Evolutionary conservation across 108 stramenopile genomes (phyloP).

Genomic region (Skeletonema grethae): DNA sequence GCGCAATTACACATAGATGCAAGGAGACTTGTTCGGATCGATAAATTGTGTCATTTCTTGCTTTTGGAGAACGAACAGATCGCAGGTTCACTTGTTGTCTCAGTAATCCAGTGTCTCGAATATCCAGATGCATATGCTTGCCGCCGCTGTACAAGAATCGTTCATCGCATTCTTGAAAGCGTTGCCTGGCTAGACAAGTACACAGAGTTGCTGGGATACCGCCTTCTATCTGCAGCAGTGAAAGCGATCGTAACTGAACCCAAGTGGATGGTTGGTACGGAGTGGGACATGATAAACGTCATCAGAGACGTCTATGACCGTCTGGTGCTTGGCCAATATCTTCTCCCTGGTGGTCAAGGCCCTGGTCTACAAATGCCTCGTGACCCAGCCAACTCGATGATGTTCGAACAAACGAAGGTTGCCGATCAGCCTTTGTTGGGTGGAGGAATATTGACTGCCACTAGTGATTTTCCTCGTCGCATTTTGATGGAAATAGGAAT

Average conservation of each 20-base stretch:
- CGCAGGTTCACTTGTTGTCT: slow-evolving; percentile 70
- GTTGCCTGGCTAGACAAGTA: slow-evolving; percentile 82
- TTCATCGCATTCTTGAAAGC: slow-evolving; percentile 87
- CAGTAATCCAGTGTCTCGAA: slow-evolving; percentile 72
- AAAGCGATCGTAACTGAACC: slow-evolving; percentile 84
- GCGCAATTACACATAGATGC: slow-evolving; percentile 66
- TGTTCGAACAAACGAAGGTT: slow-evolving; percentile 82
- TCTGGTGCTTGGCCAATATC: slow-evolving; percentile 78
- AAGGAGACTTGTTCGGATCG: slow-evolving; percentile 73
- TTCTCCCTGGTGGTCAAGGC: slow-evolving; percentile 89
- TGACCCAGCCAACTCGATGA: slow-evolving; percentile 27
- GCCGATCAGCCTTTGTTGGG: slow-evolving; percentile 76
- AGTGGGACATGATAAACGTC: slow-evolving; percentile 92
- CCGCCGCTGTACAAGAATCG: slow-evolving; percentile 79
- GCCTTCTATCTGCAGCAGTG: slow-evolving; percentile 70
- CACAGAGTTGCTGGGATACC: slow-evolving; percentile 71
- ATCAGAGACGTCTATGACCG: slow-evolving; percentile 88
- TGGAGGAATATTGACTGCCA: slow-evolving; percentile 76
- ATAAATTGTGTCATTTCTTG: slow-evolving; percentile 80
- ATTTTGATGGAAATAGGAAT: slow-evolving; percentile 71
- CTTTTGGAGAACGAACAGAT: slow-evolving; percentile 80
- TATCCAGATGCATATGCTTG: slow-evolving; percentile 91
- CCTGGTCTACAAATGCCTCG: slow-evolving; percentile 66
- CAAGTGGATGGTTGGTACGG: slow-evolving; percentile 92
- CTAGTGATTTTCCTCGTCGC: slow-evolving; percentile 77